Conservation (phyloP, 2,329 filamentous ascomycete genomes). For the Neopestalotiopsis rosae region DNA sequence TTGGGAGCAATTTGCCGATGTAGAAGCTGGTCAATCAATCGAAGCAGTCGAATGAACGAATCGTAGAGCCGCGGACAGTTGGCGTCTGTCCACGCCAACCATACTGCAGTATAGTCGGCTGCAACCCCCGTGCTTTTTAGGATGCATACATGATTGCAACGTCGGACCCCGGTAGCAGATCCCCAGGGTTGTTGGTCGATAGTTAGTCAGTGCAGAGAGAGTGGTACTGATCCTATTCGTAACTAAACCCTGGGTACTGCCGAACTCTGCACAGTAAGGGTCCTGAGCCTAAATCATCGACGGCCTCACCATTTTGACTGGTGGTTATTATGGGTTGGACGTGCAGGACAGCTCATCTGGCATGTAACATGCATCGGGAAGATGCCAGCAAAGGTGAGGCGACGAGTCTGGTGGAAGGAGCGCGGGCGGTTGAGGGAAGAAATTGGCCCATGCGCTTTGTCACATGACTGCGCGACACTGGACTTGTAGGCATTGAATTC, state of each 20-base stretch:
- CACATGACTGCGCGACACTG: slow-evolving; percentile 17
- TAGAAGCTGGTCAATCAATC: neutral
- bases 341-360: slow-evolving; percentile 17
- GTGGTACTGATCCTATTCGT: slow-evolving; percentile 1
- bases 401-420: slow-evolving; percentile 12
- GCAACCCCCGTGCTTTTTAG: neutral
- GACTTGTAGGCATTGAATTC: slow-evolving; percentile 3
- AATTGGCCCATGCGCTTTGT: slow-evolving; percentile 14
- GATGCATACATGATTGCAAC: neutral
- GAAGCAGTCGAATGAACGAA: neutral
- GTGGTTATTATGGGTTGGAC: neutral
- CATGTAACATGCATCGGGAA: slow-evolving; percentile 6
- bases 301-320: slow-evolving; percentile 9
- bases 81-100: neutral
- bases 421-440: slow-evolving; percentile 3
- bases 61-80: neutral
- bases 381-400: slow-evolving; percentile 8
- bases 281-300: neutral
- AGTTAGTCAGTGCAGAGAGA: neutral
- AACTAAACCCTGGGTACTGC: neutral
- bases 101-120: slow-evolving; percentile 6
- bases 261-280: neutral
- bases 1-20: neutral
- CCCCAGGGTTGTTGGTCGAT: neutral
- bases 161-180: neutral